Evolutionary conservation across 148 eudicot genomes (phyloP).

Genomic region (Rhododendron ferrugineum): DNA sequence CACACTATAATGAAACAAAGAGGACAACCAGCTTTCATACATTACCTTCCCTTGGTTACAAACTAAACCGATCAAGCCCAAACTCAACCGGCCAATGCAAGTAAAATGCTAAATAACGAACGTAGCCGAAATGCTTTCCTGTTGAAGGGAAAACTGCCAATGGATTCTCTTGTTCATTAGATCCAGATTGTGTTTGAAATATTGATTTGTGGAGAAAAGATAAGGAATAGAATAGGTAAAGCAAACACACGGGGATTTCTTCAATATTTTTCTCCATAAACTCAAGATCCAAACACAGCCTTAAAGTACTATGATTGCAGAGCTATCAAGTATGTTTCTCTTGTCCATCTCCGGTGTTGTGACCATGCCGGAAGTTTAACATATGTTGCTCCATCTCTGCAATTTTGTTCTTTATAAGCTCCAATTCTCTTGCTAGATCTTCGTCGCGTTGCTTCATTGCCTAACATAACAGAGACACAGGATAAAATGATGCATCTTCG

Average conservation of each 20-base stretch:
- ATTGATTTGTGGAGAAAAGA: not conserved
- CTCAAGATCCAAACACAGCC: not conserved
- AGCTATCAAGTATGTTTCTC: conserved; percentile 19
- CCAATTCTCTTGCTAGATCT: conserved; percentile 48
- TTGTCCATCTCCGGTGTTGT: conserved; percentile 15
- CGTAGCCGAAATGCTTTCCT: not conserved
- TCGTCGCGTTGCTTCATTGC: conserved; percentile 64
- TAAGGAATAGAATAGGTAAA: not conserved
- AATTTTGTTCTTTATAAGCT: conserved; percentile 47
- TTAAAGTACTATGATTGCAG: not conserved
- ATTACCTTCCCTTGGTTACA: not conserved
- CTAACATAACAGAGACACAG: conserved; percentile 26
- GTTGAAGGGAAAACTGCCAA: not conserved
- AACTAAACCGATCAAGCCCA: not conserved
- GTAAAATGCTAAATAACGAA: not conserved
- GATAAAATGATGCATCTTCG: not conserved
- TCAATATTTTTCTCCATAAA: not conserved
- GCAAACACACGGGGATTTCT: too few species aligned
- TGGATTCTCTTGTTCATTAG: not conserved
- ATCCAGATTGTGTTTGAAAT: not conserved
- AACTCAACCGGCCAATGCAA: not conserved
- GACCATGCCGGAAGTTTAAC: conserved; percentile 25
- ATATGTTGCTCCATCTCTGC: conserved; percentile 48
- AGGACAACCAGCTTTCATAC: not conserved
- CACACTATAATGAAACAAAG: not conserved